Conservation (phyloP, 257 asterid genomes). For the Capsicum pubescens region DNA sequence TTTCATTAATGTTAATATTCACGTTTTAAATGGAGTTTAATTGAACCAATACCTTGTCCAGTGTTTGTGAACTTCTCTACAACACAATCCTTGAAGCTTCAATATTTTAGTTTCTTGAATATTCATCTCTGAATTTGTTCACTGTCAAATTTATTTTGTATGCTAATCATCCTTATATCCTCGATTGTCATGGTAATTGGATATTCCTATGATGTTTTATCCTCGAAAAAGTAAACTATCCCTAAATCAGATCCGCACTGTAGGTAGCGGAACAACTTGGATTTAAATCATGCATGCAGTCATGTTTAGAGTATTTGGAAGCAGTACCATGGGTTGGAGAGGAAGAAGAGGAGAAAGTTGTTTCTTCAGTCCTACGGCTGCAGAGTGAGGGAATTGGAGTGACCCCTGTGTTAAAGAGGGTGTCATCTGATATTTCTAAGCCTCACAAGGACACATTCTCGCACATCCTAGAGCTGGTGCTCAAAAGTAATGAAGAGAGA, state of each 20-base stretch:
- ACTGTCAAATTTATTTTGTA: neutral
- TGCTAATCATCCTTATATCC: neutral
- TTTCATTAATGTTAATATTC: neutral
- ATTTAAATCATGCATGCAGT: constrained; percentile 61
- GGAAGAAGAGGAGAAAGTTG: constrained; percentile 92
- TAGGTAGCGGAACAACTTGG: constrained; percentile 85
- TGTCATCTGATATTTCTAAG: constrained; percentile 59
- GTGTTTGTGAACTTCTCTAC: neutral
- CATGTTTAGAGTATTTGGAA: constrained; percentile 92
- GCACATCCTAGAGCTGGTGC: constrained; percentile 74
- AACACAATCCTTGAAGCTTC: neutral
- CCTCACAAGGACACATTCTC: constrained; percentile 72
- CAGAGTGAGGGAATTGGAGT: constrained; percentile 72
- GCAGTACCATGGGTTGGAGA: constrained; percentile 99
- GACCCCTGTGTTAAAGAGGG: constrained; percentile 77
- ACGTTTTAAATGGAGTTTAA: neutral
- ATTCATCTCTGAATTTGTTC: neutral
- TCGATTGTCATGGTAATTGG: neutral
- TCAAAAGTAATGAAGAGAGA: constrained; percentile 84
- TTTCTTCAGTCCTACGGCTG: constrained; percentile 64
- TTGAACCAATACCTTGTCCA: constrained; percentile 7
- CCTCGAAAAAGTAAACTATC: constrained; percentile 1
- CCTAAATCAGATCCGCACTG: constrained; percentile 25
- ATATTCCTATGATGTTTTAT: neutral
- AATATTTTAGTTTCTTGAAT: neutral